phyloP scores from a whole-genome alignment of 257 asterid species.

The Asclepias syriaca region DNA sequence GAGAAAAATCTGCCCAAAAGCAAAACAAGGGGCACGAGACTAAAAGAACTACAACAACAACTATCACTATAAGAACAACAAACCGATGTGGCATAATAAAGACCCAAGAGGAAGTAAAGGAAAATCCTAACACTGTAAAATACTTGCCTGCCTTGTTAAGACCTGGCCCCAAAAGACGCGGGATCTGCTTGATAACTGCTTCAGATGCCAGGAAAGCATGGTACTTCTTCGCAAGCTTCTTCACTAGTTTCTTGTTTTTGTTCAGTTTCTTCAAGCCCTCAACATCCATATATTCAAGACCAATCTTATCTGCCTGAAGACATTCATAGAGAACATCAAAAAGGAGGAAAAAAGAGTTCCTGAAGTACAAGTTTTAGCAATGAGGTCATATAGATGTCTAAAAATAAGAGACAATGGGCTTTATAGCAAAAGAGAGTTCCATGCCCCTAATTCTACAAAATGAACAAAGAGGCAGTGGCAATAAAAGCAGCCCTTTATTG shows the following conservation, averaged over 20 bases:
- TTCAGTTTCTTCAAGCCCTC: slow-evolving; percentile 32
- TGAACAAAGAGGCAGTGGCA: not conserved
- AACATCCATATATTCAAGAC: slow-evolving; percentile 33
- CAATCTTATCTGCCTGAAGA: slow-evolving; percentile 29
- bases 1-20: not conserved
- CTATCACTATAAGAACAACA: not conserved
- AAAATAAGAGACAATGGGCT: not conserved
- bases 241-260: slow-evolving; percentile 33
- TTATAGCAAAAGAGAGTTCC: not conserved
- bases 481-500: not conserved
- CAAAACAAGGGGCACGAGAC: not conserved
- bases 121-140: not conserved
- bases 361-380: not conserved
- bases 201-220: slow-evolving; percentile 39
- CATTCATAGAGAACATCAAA: not conserved
- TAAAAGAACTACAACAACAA: not conserved
- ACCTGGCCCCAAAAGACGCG: slow-evolving; percentile 38
- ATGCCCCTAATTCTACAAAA: not conserved
- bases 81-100: not conserved
- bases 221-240: slow-evolving; percentile 35
- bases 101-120: not conserved
- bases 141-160: slow-evolving; percentile 40
- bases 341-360: not conserved
- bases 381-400: too few relatives aligned
- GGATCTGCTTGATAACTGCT: slow-evolving; percentile 37